These are phyloP conservation scores for Scleroderma bovista DNA, from an alignment of 768 basidiomycete species.

Conservation along the genomic window DNA sequence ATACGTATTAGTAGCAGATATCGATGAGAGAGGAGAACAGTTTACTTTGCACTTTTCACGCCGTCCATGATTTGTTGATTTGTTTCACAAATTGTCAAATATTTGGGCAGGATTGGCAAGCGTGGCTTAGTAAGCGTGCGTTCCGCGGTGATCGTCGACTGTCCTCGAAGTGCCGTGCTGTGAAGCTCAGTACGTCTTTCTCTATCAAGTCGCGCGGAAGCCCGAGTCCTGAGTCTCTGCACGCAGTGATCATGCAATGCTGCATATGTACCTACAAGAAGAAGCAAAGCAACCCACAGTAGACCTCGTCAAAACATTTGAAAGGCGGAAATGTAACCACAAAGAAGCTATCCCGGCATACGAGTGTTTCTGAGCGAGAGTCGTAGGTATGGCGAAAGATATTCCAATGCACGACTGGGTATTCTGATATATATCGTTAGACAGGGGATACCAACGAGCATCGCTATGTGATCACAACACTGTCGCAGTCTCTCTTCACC, in stretches of 20 bases:
- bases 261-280: constrained; percentile 91
- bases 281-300: constrained; percentile 66
- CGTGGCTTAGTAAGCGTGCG: too few relatives aligned
- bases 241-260: constrained; percentile 96
- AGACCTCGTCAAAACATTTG: constrained; percentile 89
- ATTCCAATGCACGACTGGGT: too few relatives aligned
- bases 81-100: too few relatives aligned
- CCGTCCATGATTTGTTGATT: constrained; percentile 20
- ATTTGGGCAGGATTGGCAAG: too few relatives aligned
- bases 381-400: too few relatives aligned
- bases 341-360: constrained; percentile 75
- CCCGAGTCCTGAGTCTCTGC: constrained; percentile 10
- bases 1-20: background rate
- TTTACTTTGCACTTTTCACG: constrained; percentile 32
- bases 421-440: too few relatives aligned
- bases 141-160: too few relatives aligned
- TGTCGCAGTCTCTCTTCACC: constrained; percentile 73
- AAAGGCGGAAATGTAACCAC: constrained; percentile 93
- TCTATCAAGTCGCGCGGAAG: too few relatives aligned
- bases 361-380: constrained; percentile 74
- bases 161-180: too few relatives aligned
- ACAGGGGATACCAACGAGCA: constrained; percentile 83
- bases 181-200: too few relatives aligned
- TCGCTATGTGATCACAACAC: constrained; percentile 85
- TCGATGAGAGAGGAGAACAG: background rate